Base-by-base conservation (phyloP, 352 stramenopile species). In the Thraustochytrium sp. region DNA sequence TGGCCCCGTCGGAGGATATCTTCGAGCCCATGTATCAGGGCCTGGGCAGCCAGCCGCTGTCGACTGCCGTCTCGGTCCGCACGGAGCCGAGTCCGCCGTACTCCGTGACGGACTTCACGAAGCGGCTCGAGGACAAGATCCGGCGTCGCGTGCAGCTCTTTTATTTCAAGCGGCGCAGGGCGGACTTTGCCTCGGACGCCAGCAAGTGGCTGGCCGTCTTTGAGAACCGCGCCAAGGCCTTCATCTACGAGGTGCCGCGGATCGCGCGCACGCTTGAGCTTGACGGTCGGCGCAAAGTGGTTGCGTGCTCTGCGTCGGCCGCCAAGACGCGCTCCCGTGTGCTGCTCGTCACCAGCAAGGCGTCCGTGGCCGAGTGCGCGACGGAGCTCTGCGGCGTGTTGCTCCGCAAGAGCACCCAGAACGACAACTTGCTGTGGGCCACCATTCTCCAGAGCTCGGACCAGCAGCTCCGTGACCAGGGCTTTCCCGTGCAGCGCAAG, bases 371-470 rank as follows among this genome's bases (percentile, higher is more conserved):
- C 37, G 68, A 80, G 9, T 68, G 44, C 51, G 68, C 68, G 11
- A 9, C 68, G 29, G 68, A 80, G 68, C 34, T 80, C 5, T 61
- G 48, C 26, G n/a, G 31, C 13, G 68, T 80, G 3, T 37, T 80
- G 5, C 4, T 80, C 21, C 29, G 40, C 2, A 80, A 64, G 26
- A 61, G 26, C 51, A 80, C 68, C 8, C 51, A 75, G 11, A 46
- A 80, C 26, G 68, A 80, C 42, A 64, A 64, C 13, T 34, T 80
- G 13, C 51, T 80, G 9, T 80, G 68, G 68, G 46, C 44, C 11
- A 80, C 68, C 2, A 80, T 80, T 38, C 21, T 80, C 18, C 42
- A 80, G 31, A 80, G 68, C 53, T 65, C 68, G n/a, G 68, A 80
- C 44, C 44, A 80, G 53, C 48, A 65, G 48, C 38, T 80, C 4